Conservation (phyloP, 2,329 filamentous ascomycete genomes). For the Ceratocystis lukuohia region DNA sequence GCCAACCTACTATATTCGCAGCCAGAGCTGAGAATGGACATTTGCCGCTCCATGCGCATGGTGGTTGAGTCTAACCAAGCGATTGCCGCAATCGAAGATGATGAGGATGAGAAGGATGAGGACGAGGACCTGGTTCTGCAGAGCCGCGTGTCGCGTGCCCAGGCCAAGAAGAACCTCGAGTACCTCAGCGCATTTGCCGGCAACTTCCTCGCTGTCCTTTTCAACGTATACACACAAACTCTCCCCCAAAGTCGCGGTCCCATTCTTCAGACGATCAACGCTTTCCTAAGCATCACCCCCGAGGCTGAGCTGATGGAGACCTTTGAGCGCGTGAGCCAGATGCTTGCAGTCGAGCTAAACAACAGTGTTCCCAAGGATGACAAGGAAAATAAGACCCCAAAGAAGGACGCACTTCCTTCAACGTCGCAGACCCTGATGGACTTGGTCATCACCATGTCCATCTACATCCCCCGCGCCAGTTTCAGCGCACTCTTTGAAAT, state of each 20-base stretch:
- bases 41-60: constrained; percentile 75
- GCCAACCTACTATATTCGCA: constrained; percentile 90
- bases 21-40: constrained; percentile 68
- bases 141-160: constrained; percentile 59
- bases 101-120: constrained; percentile 43
- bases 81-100: constrained; percentile 53
- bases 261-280: constrained; percentile 87
- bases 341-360: constrained; percentile 61
- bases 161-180: constrained; percentile 67
- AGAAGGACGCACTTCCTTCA: constrained; percentile 63
- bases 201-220: constrained; percentile 90
- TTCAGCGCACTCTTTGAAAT: constrained; percentile 78
- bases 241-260: constrained; percentile 82
- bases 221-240: constrained; percentile 97
- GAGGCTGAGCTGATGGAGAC: constrained; percentile 68
- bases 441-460: constrained; percentile 86
- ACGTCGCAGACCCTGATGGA: constrained; percentile 94
- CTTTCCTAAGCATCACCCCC: constrained; percentile 80
- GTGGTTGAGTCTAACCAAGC: constrained; percentile 86
- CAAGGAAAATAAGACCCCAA: constrained; percentile 46
- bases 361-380: constrained; percentile 43
- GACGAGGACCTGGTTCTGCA: constrained; percentile 65
- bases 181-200: constrained; percentile 67
- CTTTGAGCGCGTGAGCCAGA: constrained; percentile 71
- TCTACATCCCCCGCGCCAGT: constrained; percentile 78